Percentiles rank a stretch among this genome's conserved stretches.
phyloP scores from a whole-genome alignment of 805 yeast genomes.

The Wickerhamiella vanderwaltii region DNA sequence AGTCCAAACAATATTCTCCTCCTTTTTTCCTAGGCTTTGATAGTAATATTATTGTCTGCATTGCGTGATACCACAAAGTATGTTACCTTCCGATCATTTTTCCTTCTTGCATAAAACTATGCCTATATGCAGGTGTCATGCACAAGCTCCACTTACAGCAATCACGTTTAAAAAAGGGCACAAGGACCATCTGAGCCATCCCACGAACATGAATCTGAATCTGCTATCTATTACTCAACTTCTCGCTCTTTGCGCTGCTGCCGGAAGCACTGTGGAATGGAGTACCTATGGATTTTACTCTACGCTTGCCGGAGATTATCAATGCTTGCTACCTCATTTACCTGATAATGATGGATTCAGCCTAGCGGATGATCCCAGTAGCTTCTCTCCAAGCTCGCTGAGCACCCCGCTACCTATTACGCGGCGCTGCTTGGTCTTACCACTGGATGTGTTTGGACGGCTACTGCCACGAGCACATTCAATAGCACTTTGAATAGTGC shows the following conservation, averaged over 20 bases:
- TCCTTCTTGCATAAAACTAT: too few species aligned
- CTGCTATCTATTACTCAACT: neutral
- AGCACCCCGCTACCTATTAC: conserved; percentile 8
- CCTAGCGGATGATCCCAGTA: conserved; percentile 1
- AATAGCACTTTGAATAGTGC: neutral
- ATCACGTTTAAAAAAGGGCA: too few species aligned
- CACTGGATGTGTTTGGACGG: conserved; percentile 10
- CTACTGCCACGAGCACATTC: neutral
- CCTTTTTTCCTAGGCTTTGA: too few species aligned
- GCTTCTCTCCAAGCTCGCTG: conserved; percentile 4
- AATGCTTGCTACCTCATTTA: conserved; percentile 7
- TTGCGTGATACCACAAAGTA: too few species aligned
- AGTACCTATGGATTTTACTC: conserved; percentile 8
- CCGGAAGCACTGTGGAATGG: conserved; percentile 5
- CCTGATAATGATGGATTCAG: conserved; percentile 3
- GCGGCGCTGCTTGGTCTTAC: conserved; percentile 10
- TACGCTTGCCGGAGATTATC: conserved; percentile 8
- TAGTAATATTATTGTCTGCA: too few species aligned
- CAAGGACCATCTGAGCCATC: too few species aligned
- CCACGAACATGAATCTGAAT: too few species aligned
- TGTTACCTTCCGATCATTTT: too few species aligned
- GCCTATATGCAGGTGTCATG: too few species aligned
- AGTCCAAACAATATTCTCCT: too few species aligned
- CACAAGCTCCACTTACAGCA: too few species aligned
- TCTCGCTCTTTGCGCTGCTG: conserved; percentile 9